Evolutionary conservation across 352 stramenopile species (phyloP).

Genomic region (Phytophthora fragariaefolia): DNA sequence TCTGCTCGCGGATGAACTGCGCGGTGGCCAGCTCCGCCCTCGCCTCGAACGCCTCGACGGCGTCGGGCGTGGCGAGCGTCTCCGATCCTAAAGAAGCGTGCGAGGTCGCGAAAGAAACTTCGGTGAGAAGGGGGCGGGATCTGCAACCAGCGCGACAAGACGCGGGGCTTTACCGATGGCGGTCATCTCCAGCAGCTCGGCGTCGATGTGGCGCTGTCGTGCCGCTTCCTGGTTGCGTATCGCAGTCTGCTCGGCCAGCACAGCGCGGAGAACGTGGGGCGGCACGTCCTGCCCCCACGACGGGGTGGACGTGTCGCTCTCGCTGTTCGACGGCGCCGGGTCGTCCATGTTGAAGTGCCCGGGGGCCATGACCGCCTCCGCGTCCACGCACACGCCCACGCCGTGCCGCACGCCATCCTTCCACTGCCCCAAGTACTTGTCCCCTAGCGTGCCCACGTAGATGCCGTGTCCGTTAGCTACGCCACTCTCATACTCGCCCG

Average conservation of each 20-base stretch:
- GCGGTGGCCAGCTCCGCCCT: conserved; percentile 36
- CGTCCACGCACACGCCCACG: conserved; percentile 43
- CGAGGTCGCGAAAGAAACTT: conserved; percentile 22
- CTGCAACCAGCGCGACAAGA: conserved; percentile 15
- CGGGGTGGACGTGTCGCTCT: background rate
- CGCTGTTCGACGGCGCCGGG: background rate
- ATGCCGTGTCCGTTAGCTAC: conserved; percentile 48
- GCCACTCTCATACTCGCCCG: conserved; percentile 40
- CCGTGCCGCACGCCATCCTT: conserved; percentile 45
- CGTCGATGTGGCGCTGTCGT: conserved; percentile 39
- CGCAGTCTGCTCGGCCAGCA: conserved; percentile 49
- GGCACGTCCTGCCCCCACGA: conserved; percentile 29
- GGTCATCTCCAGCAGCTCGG: conserved; percentile 37
- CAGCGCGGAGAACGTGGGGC: conserved; percentile 37
- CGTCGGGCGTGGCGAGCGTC: conserved; percentile 32
- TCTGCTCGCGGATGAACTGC: conserved; percentile 40
- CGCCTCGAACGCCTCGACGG: conserved; percentile 39
- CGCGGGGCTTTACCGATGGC: conserved; percentile 32
- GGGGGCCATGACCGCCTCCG: conserved; percentile 31
- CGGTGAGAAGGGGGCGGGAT: conserved; percentile 14
- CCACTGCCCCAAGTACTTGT: conserved; percentile 57
- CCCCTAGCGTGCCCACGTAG: conserved; percentile 48
- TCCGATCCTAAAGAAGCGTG: conserved; percentile 27
- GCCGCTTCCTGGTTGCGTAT: conserved; percentile 46
- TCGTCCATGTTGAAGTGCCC: conserved; percentile 44